Percentiles rank a stretch among this genome's conserved stretches.
phyloP scores from a whole-genome alignment of 2,329 filamentous ascomycete species.

The Fusarium sp. region DNA sequence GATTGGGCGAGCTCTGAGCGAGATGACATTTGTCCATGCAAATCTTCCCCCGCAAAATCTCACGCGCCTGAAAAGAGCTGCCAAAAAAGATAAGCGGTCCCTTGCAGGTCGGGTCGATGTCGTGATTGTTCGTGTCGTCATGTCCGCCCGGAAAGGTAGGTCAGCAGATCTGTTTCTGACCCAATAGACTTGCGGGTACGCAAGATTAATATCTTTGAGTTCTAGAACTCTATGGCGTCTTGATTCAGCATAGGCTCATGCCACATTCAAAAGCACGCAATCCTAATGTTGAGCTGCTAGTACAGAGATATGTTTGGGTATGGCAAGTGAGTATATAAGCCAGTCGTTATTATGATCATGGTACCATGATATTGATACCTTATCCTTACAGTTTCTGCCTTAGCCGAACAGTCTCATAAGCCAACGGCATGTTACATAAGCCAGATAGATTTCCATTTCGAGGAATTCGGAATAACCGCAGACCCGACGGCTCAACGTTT shows the following conservation, averaged over 20 bases:
- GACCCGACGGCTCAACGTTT: slow-evolving; percentile 36
- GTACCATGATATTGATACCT: slow-evolving; percentile 20
- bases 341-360: neutral
- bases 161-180: slow-evolving; percentile 25
- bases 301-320: too few relatives aligned
- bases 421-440: neutral
- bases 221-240: neutral
- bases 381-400: slow-evolving; percentile 32
- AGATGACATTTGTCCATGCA: slow-evolving; percentile 15
- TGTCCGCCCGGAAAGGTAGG: slow-evolving; percentile 16
- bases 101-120: slow-evolving; percentile 41
- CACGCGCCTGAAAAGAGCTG: slow-evolving; percentile 17
- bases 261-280: neutral
- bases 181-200: slow-evolving; percentile 3
- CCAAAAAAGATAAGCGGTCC: slow-evolving; percentile 38
- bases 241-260: neutral
- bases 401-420: slow-evolving; percentile 2
- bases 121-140: slow-evolving; percentile 41
- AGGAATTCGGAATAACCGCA: slow-evolving; percentile 34
- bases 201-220: neutral
- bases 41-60: slow-evolving; percentile 34
- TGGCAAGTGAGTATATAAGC: neutral
- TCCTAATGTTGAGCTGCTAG: neutral
- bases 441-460: neutral
- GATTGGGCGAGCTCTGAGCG: neutral